These are phyloP conservation scores for Escovopsis weberi DNA, from an alignment of 2,329 filamentous ascomycete genomes.

Conservation along the genomic window DNA sequence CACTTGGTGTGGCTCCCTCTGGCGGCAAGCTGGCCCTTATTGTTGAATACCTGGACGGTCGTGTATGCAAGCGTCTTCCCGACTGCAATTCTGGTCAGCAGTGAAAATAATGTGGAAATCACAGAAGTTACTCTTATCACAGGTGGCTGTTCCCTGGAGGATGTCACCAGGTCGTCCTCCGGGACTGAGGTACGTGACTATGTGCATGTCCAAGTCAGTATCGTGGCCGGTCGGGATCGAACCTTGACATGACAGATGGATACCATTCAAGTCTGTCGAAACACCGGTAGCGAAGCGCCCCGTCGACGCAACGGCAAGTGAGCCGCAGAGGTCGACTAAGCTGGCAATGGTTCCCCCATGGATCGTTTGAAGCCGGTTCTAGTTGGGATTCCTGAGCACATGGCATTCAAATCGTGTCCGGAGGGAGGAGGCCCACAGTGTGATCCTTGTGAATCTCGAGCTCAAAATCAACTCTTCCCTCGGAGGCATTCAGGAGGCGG, in stretches of 20 bases:
- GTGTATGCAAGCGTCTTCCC: constrained; percentile 52
- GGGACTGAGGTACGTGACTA: constrained; percentile 48
- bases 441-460: constrained; percentile 61
- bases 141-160: constrained; percentile 40
- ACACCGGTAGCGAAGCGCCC: constrained; percentile 49
- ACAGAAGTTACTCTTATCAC: constrained; percentile 42
- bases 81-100: constrained; percentile 27
- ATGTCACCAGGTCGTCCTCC: constrained; percentile 43
- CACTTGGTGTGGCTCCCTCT: constrained; percentile 54
- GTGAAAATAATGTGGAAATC: not conserved
- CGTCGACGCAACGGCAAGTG: constrained; percentile 49
- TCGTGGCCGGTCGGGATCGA: not conserved
- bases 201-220: constrained; percentile 1
- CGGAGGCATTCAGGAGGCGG: constrained; percentile 46
- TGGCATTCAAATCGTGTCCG: not conserved
- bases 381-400: accelerated
- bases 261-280: constrained; percentile 50
- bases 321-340: constrained; percentile 54
- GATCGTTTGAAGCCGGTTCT: constrained; percentile 65
- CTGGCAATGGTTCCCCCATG: constrained; percentile 70
- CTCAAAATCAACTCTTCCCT: constrained; percentile 61
- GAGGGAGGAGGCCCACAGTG: constrained; percentile 36
- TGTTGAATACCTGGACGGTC: constrained; percentile 42
- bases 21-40: constrained; percentile 43
- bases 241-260: not conserved